phyloP scores from a whole-genome alignment of 1,284 basidiomycete species.

The Tausonia pullulans region DNA sequence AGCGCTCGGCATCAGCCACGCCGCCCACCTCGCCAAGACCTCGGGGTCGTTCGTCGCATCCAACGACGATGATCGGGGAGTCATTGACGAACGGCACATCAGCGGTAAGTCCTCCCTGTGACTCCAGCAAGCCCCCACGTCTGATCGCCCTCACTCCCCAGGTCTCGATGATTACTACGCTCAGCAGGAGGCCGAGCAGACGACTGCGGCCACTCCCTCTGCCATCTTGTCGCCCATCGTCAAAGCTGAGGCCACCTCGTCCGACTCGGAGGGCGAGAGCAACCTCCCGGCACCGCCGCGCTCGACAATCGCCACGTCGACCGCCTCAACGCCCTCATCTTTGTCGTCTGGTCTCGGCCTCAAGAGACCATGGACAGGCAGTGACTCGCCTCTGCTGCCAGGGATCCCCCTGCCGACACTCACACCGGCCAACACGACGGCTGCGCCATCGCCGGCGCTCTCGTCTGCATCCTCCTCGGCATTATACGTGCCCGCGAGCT shows the following conservation, averaged over 20 bases:
- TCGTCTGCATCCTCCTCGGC: too few species aligned
- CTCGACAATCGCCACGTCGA: neutral
- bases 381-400: neutral
- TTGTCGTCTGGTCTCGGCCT: neutral
- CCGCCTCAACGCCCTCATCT: neutral
- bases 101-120: neutral
- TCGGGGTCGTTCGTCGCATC: neutral
- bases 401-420: neutral
- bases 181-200: neutral
- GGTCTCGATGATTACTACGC: conserved; percentile 13
- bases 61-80: neutral
- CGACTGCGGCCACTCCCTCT: neutral
- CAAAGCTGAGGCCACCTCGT: neutral
- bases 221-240: neutral
- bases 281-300: neutral
- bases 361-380: neutral
- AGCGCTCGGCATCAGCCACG: conserved; percentile 49
- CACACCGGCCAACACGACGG: too few species aligned
- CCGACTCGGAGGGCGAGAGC: neutral
- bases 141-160: neutral
- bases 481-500: too few species aligned
- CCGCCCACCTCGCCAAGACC: neutral
- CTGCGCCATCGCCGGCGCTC: too few species aligned
- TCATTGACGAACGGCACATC: neutral
- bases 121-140: neutral